A percentile compares a stretch with the other conserved stretches of the same genome.
Conservation (phyloP, 345 rosid genomes). For the Arabis alpina region DNA sequence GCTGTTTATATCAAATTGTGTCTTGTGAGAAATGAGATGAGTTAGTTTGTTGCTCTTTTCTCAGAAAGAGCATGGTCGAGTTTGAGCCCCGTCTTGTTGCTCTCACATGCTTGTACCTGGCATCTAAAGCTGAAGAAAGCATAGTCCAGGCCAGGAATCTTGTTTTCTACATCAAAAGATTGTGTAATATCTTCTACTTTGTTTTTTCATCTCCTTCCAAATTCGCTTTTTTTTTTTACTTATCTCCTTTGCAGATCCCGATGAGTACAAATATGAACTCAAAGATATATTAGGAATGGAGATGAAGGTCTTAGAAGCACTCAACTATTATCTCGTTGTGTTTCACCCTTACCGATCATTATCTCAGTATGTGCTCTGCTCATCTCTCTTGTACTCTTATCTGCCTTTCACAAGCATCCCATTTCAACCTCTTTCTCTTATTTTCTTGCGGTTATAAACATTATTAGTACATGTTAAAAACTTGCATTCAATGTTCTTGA, state of each 20-base stretch:
- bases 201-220: conserved; percentile 6
- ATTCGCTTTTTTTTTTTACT: conserved; percentile 4
- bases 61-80: conserved; percentile 86
- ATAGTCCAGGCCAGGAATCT: conserved; percentile 80
- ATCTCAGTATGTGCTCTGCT: conserved; percentile 62
- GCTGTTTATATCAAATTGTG: neutral
- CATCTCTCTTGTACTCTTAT: conserved; percentile 5
- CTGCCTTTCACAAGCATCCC: neutral
- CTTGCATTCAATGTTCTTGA: neutral
- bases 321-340: conserved; percentile 86
- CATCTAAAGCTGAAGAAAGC: conserved; percentile 99
- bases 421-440: neutral
- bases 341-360: conserved; percentile 92
- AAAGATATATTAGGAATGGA: conserved; percentile 98
- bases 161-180: conserved; percentile 64
- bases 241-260: conserved; percentile 57
- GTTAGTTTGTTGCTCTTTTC: neutral
- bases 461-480: neutral
- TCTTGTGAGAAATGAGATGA: conserved; percentile 2
- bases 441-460: neutral
- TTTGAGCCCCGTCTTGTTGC: conserved; percentile 95
- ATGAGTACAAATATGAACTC: conserved; percentile 75
- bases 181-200: conserved; percentile 56
- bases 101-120: conserved; percentile 90
- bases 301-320: conserved; percentile 95